Percentiles rank a stretch among this genome's conserved stretches.
Evolutionary conservation across 257 asterid species (phyloP).

Genomic region (Fraxinus americana): DNA sequence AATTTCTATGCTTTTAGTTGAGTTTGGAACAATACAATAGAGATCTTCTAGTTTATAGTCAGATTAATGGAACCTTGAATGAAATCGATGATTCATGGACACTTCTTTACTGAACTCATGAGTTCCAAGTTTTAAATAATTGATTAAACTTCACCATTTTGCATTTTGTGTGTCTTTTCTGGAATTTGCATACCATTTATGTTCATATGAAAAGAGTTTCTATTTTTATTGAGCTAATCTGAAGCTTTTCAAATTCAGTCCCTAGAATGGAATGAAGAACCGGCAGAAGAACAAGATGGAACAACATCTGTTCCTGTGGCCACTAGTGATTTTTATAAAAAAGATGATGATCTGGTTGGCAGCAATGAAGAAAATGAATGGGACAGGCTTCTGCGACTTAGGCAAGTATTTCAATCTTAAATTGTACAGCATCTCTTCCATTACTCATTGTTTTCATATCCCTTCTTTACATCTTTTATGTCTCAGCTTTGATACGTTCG

Average conservation of each 20-base stretch:
- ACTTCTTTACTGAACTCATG: background rate
- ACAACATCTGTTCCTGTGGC: slow-evolving; percentile 40
- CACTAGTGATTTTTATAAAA: slow-evolving; percentile 61
- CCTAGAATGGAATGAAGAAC: slow-evolving; percentile 87
- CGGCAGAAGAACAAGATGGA: slow-evolving; percentile 70
- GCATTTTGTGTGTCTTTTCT: background rate
- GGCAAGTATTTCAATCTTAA: slow-evolving; percentile 46
- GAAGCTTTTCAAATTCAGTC: slow-evolving; percentile 38
- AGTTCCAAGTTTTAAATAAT: slow-evolving; percentile 2
- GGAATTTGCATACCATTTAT: background rate
- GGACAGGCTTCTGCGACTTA: slow-evolving; percentile 93
- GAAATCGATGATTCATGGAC: background rate
- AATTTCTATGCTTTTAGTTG: background rate
- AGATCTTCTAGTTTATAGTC: background rate
- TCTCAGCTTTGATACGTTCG: background rate
- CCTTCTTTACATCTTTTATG: background rate
- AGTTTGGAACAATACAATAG: background rate
- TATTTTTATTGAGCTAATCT: background rate
- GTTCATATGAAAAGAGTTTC: background rate
- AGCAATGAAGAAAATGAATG: slow-evolving; percentile 81
- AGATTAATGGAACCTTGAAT: background rate
- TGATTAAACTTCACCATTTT: background rate
- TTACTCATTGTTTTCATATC: background rate
- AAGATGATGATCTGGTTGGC: slow-evolving; percentile 50
- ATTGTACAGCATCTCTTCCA: slow-evolving; percentile 5